These are phyloP conservation scores for Cryoendolithus antarcticus DNA, from an alignment of 2,329 filamentous ascomycete species.

Conservation along the genomic window DNA sequence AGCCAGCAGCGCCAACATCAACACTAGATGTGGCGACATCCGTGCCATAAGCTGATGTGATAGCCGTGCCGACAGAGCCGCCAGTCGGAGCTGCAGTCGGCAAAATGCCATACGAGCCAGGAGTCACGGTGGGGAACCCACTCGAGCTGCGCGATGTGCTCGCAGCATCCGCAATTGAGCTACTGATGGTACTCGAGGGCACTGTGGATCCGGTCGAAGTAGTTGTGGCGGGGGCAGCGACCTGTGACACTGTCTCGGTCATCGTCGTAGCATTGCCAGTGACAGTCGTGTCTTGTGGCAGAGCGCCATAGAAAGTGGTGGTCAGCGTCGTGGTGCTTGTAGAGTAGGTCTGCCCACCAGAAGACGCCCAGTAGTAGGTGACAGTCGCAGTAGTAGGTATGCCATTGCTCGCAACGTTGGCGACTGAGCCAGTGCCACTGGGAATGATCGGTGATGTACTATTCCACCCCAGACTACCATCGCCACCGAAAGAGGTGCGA, in stretches of 20 bases:
- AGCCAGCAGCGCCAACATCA: too few species aligned
- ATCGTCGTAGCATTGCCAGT: slow-evolving; percentile 1
- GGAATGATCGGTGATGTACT: slow-evolving; percentile 5
- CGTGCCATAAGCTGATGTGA: too few species aligned
- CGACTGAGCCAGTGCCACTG: slow-evolving; percentile 4
- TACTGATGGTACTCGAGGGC: slow-evolving; percentile 8
- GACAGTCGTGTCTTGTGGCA: background rate
- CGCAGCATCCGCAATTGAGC: slow-evolving; percentile 2
- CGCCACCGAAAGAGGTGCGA: slow-evolving; percentile 13
- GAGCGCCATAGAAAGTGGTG: slow-evolving; percentile 8
- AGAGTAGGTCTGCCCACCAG: slow-evolving; percentile 14
- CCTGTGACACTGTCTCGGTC: slow-evolving; percentile 2
- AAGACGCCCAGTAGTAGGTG: slow-evolving; percentile 13
- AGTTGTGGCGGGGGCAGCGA: slow-evolving; percentile 3
- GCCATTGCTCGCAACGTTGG: slow-evolving; percentile 1
- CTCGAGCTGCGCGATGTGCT: background rate
- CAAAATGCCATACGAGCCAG: slow-evolving; percentile 1
- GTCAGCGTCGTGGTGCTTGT: slow-evolving; percentile 16
- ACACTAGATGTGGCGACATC: too few species aligned
- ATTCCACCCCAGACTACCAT: slow-evolving; percentile 19
- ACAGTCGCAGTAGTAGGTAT: slow-evolving; percentile 12
- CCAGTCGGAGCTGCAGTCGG: slow-evolving; percentile 1
- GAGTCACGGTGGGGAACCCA: slow-evolving; percentile 1
- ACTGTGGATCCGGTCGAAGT: slow-evolving; percentile 2
- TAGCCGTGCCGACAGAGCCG: background rate